These are phyloP conservation scores for Boletellus dicymbophilus DNA, from an alignment of 1,284 basidiomycete species.

Conservation along the genomic window DNA sequence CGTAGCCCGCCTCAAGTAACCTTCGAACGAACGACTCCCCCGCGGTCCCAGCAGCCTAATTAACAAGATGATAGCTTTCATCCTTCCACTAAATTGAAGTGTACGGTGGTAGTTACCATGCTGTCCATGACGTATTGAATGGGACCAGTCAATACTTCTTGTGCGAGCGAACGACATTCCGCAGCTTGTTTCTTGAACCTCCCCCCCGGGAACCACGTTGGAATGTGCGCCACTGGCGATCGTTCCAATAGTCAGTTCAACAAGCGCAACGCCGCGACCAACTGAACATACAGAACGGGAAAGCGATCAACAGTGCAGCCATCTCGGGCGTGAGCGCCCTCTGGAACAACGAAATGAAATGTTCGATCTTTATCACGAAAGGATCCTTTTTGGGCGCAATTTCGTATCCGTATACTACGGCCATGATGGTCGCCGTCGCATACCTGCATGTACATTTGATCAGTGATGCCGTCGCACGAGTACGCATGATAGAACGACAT, in stretches of 20 bases:
- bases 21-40: conserved; percentile 22
- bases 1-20: conserved; percentile 10
- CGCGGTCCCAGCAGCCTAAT: conserved; percentile 24
- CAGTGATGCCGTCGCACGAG: not conserved
- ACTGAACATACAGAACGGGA: conserved; percentile 27
- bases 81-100: not conserved
- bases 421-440: conserved; percentile 28
- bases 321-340: conserved; percentile 24
- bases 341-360: conserved; percentile 11
- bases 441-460: conserved; percentile 14
- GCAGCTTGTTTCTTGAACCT: conserved; percentile 27
- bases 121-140: conserved; percentile 32
- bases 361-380: conserved; percentile 24
- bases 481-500: conserved; percentile 1
- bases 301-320: conserved; percentile 17
- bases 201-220: conserved; percentile 40
- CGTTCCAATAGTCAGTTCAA: conserved; percentile 15
- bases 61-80: not conserved
- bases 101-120: conserved; percentile 26
- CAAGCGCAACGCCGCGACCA: conserved; percentile 12
- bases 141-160: conserved; percentile 30
- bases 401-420: conserved; percentile 28
- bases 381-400: conserved; percentile 21
- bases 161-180: conserved; percentile 26
- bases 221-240: conserved; percentile 32